Base-by-base conservation (phyloP, 2,329 filamentous ascomycete species). In the Diaporthe longicolla region DNA sequence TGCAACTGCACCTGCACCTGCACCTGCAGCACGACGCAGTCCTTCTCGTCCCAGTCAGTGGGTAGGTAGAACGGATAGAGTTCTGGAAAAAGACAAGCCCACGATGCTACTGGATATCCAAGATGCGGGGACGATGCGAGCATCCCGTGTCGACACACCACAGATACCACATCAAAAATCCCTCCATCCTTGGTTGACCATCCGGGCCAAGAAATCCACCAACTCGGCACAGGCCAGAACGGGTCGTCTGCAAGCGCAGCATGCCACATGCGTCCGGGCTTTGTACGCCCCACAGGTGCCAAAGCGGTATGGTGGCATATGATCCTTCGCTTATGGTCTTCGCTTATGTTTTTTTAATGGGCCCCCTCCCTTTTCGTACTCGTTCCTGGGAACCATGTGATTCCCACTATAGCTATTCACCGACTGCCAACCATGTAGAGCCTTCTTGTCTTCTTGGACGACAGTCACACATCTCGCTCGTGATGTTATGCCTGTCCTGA, bases 271-370 rank as follows among this genome's bases (percentile, higher is more conserved):
- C 24, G 26, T 32, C 40, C 24, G 15, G 32, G 59, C 43, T 15
- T 65, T 66, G 45, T 66, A 19, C 61, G n/a, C 26, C 15, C 19
- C 29, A 17, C 9, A 50, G 24, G 29, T 66, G 61, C 45, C 43
- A 66, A 66, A 50, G 61, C 61, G 61, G 61, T 52, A 66, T 66
- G 61, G 61, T 24, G 61, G 61, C 58, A 37, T 37, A 35, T 19
- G 61, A 65, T 65, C 43, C 61, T 35, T 65, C 61, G 59, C 55
- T 59, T 59, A 59, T 40, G 11, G 37, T 7, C 6, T 59, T 24
- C 55, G 55, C 59, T 32, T 45, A 32, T 63, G 37, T 63, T 21
- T 65, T 65, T 65, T 35, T 15, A 65, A 32, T 65, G 61, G 61
- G 11, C 40, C 26, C 26, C 43, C 15, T 15, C 26, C 61, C 61